A percentile compares a stretch with the other conserved stretches of the same genome.
phyloP scores from a whole-genome alignment of 2,329 filamentous ascomycete genomes.

The Dactylellina leptospora region DNA sequence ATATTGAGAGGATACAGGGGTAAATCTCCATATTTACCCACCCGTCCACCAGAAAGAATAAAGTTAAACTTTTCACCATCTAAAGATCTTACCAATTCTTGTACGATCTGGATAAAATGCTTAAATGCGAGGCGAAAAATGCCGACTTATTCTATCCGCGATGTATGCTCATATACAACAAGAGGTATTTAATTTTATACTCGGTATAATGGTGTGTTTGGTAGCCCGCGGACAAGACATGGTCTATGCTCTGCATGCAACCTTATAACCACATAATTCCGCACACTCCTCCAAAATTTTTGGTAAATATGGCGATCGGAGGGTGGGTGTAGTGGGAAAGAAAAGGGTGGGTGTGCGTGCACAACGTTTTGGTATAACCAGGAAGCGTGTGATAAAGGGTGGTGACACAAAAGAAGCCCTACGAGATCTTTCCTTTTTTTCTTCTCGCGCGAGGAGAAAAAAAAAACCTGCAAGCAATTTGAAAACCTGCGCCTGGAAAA shows the following conservation, averaged over 20 bases:
- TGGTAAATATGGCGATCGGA: slow-evolving; percentile 21
- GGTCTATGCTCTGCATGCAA: slow-evolving; percentile 35
- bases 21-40: too few relatives aligned
- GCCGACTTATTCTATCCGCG: too few relatives aligned
- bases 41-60: too few relatives aligned
- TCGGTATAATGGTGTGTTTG: too few relatives aligned
- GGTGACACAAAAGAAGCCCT: slow-evolving; percentile 42
- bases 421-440: slow-evolving; percentile 18
- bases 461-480: too few relatives aligned
- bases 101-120: slow-evolving; percentile 23
- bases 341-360: too few relatives aligned
- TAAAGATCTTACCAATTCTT: too few relatives aligned
- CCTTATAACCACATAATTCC: slow-evolving; percentile 16
- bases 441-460: too few relatives aligned
- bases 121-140: slow-evolving; percentile 47
- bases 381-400: slow-evolving; percentile 25
- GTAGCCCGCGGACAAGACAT: background rate
- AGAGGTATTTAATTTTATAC: slow-evolving; percentile 9
- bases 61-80: too few relatives aligned
- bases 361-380: slow-evolving; percentile 25
- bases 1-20: too few relatives aligned
- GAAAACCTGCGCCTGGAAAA: background rate
- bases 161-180: background rate
- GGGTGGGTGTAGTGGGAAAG: background rate
- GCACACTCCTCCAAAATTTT: background rate